Evolutionary conservation across 164 flowering plant genomes (phyloP).

Genomic region (Vitis amurensis): DNA sequence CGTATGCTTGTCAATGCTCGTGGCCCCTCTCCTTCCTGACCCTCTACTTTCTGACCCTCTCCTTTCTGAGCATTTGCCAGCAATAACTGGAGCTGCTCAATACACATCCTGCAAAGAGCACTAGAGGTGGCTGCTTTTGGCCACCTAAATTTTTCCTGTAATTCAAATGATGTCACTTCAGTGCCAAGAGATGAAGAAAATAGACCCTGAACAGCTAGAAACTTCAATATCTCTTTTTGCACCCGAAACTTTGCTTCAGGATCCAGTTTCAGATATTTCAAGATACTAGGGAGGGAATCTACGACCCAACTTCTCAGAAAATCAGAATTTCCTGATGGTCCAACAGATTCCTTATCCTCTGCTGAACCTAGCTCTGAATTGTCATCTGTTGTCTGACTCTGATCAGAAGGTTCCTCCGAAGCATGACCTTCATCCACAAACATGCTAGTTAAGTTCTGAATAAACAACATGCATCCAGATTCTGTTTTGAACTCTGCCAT

Average conservation of each 20-base stretch:
- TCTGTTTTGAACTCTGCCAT: constrained; percentile 67
- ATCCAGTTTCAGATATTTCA: constrained; percentile 70
- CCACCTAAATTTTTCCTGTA: constrained; percentile 91
- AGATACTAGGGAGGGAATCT: constrained; percentile 69
- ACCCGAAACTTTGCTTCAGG: constrained; percentile 60
- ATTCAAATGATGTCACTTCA: constrained; percentile 92
- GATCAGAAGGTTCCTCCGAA: constrained; percentile 88
- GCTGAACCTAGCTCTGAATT: constrained; percentile 76
- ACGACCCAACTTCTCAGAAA: constrained; percentile 78
- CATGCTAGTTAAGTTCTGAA: constrained; percentile 68
- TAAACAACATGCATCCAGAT: constrained; percentile 73
- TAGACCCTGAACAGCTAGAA: constrained; percentile 89
- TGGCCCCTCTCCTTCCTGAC: constrained; percentile 69
- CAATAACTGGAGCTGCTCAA: constrained; percentile 82
- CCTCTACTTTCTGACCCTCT: constrained; percentile 50
- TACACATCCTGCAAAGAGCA: constrained; percentile 68
- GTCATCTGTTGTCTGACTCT: constrained; percentile 94
- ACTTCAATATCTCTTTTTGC: constrained; percentile 83
- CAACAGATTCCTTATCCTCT: constrained; percentile 69
- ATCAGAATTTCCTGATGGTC: constrained; percentile 46
- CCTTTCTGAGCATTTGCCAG: constrained; percentile 80
- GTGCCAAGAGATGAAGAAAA: constrained; percentile 92
- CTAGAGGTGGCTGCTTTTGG: constrained; percentile 78
- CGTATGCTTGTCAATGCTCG: constrained; percentile 30
- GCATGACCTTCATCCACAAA: constrained; percentile 77